Percentiles rank a stretch among this genome's conserved stretches.
These are phyloP conservation scores for Madurella mycetomatis DNA, from an alignment of 2,329 filamentous ascomycete genomes.

Conservation along the genomic window DNA sequence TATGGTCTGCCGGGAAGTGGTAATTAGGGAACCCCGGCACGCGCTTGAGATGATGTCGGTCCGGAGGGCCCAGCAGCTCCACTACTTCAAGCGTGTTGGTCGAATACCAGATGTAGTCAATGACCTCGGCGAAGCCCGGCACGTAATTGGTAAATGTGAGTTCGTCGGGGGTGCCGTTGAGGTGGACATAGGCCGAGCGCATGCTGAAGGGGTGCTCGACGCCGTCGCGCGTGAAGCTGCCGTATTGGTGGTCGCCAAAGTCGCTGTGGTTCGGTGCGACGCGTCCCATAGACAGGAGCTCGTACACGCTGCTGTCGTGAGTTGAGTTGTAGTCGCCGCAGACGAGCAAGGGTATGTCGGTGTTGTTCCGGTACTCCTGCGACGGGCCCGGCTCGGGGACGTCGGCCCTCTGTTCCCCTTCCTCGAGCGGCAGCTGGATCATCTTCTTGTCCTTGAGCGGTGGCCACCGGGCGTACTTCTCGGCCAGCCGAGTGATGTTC, in stretches of 20 bases:
- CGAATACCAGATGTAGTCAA: conserved; percentile 98
- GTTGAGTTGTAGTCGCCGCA: conserved; percentile 97
- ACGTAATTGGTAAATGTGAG: conserved; percentile 96
- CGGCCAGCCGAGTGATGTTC: conserved; percentile 77
- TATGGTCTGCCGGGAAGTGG: conserved; percentile 90
- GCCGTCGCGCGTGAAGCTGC: conserved; percentile 85
- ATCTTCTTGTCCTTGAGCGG: conserved; percentile 76
- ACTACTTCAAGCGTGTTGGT: conserved; percentile 83
- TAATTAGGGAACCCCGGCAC: conserved; percentile 91
- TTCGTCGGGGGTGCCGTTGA: conserved; percentile 77
- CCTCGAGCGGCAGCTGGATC: conserved; percentile 42
- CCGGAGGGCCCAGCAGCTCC: conserved; percentile 78
- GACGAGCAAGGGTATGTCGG: conserved; percentile 84
- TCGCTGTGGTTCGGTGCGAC: conserved; percentile 77
- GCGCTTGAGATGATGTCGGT: conserved; percentile 75
- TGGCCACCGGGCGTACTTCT: conserved; percentile 76
- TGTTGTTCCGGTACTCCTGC: conserved; percentile 77
- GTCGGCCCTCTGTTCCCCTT: conserved; percentile 45
- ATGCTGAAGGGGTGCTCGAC: conserved; percentile 94
- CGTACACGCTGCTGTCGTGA: conserved; percentile 82
- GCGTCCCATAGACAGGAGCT: conserved; percentile 76
- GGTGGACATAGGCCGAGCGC: conserved; percentile 80
- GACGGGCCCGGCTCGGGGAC: conserved; percentile 69
- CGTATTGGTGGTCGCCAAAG: conserved; percentile 76
- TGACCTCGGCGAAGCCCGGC: conserved; percentile 82